Base-by-base conservation (phyloP, 140 eudicot genomes). In the Senecio squalidus region DNA sequence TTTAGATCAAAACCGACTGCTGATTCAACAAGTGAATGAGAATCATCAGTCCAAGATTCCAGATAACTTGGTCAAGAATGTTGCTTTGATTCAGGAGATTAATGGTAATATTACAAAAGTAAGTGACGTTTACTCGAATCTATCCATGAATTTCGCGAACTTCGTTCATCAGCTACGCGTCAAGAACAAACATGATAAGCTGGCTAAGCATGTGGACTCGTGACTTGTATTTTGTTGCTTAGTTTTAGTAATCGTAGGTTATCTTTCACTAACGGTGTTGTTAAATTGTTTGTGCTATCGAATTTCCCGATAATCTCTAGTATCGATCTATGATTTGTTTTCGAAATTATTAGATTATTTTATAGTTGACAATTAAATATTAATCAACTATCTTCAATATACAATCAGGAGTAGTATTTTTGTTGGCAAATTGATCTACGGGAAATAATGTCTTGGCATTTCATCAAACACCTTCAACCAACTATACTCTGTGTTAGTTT, bases 21-120 rank as follows among this genome's bases (percentile, higher is more conserved):
- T 86, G 76, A 86, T 86, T 16, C 83, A 80, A 25, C 93, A 82
- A 56, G 95, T 83, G 67, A 80, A 86, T 72, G 85, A 83, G 74
- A 86, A 86, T 72, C 95, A 86, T 6, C 79, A 31, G 49, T 83
- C 95, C 60, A 86, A 72, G 76, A 62, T 83, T 48, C 88, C 79
- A 6, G 80, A 72, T 21, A 86, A 83, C 63, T 1, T 86, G 79
- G 93, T 74, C 25, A 83, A 78, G 39, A 86, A 86, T 14, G 83
- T 83, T 3, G 77, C 68, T 31, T 61, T 86, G 48, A 86, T 86
- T 62, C 69, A 62, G 6, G 80, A 83, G 60, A 83, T 86, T 33
- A 86, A 83, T 44, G 67, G 76, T 9, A 86, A 86, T 70, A 80
- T 83, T 3, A 44, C 83, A 8, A 83, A 70, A 69, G 86, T 86